These are phyloP conservation scores for Skeletonema grethae DNA, from an alignment of 108 stramenopile genomes.

Conservation along the genomic window DNA sequence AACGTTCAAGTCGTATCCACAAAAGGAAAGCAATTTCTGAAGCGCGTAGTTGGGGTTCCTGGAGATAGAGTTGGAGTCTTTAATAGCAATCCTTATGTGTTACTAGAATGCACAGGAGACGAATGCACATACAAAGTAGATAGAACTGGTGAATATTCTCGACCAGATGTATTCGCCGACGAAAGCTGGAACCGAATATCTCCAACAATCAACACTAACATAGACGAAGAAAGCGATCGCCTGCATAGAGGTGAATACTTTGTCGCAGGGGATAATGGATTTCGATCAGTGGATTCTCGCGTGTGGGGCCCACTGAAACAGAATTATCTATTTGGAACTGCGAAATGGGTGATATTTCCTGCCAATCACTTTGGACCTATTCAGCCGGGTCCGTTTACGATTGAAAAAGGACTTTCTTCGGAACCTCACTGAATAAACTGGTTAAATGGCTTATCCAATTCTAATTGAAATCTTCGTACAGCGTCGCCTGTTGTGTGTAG, in stretches of 20 bases:
- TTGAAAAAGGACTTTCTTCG: neutral
- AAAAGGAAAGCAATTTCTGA: conserved; percentile 65
- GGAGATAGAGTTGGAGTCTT: conserved; percentile 57
- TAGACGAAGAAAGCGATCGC: neutral
- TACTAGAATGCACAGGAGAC: conserved; percentile 12
- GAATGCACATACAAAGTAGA: conserved; percentile 48
- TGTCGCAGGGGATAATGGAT: conserved; percentile 69
- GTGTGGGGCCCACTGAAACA: conserved; percentile 64
- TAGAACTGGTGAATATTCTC: conserved; percentile 47
- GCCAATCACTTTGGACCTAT: conserved; percentile 51
- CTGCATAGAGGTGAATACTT: conserved; percentile 55
- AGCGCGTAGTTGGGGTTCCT: conserved; percentile 61
- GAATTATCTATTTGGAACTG: conserved; percentile 62
- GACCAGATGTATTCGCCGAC: conserved; percentile 55
- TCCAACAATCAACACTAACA: conserved; percentile 30
- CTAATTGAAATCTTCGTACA: neutral
- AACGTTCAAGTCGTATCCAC: conserved; percentile 37
- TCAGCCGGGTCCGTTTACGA: conserved; percentile 16
- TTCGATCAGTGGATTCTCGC: conserved; percentile 59
- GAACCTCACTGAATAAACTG: neutral
- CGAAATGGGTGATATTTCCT: conserved; percentile 54
- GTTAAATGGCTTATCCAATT: neutral
- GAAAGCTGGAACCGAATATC: conserved; percentile 58
- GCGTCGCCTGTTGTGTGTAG: conserved; percentile 27
- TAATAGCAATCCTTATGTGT: conserved; percentile 53